These are phyloP conservation scores for Penicillium atrosanguineum DNA, from an alignment of 495 filamentous ascomycete species.

Conservation along the genomic window DNA sequence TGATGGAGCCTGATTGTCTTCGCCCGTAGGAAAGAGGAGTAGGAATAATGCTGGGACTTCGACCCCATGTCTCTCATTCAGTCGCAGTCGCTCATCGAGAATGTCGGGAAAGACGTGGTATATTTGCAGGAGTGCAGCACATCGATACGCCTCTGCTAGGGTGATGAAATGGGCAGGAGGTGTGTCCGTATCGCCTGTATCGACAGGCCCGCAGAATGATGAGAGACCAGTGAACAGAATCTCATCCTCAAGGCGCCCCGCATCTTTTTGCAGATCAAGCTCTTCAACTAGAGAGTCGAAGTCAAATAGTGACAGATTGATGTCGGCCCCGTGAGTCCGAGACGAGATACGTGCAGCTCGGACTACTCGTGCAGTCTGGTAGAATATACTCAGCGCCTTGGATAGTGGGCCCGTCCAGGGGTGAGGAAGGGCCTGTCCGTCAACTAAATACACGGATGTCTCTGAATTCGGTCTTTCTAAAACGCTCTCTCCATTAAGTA, in stretches of 20 bases:
- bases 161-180: conserved; percentile 27
- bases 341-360: conserved; percentile 14
- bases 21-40: conserved; percentile 8
- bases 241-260: conserved; percentile 20
- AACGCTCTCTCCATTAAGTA: conserved; percentile 18
- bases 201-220: conserved; percentile 24
- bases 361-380: conserved; percentile 21
- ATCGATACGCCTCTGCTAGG: conserved; percentile 25
- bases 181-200: conserved; percentile 24
- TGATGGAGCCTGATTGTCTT: conserved; percentile 4
- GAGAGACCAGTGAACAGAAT: conserved; percentile 23
- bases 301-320: conserved; percentile 17
- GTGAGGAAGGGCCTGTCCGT: conserved; percentile 23
- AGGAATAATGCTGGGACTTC: conserved; percentile 20
- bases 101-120: conserved; percentile 28
- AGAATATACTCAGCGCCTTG: conserved; percentile 20
- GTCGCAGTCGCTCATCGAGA: conserved; percentile 14
- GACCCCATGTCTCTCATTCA: conserved; percentile 4
- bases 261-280: conserved; percentile 17
- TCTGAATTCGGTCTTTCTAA: conserved; percentile 15
- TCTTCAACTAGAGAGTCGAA: conserved; percentile 21
- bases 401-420: conserved; percentile 26
- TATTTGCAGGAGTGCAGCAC: conserved; percentile 24
- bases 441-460: conserved; percentile 22
- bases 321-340: conserved; percentile 9